phyloP scores from a whole-genome alignment of 2,329 filamentous ascomycete species.

The Rhynchosporium graminicola region DNA sequence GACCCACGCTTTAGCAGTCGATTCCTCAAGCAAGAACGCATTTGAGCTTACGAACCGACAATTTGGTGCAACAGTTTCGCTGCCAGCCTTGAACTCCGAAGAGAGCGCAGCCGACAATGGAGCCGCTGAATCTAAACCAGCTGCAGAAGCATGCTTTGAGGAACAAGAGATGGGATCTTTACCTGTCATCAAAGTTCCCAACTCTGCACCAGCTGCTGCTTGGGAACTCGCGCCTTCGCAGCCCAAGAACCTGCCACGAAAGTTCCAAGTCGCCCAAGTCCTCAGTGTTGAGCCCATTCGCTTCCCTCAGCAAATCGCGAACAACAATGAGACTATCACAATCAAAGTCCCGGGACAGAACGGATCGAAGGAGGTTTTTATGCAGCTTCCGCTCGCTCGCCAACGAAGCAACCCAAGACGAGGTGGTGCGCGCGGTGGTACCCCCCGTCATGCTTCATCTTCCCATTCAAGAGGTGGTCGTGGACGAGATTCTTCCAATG shows the following conservation, averaged over 20 bases:
- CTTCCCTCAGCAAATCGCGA: slow-evolving; percentile 44
- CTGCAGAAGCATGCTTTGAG: slow-evolving; percentile 79
- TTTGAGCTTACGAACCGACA: slow-evolving; percentile 57
- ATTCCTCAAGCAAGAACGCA: slow-evolving; percentile 67
- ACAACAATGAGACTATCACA: slow-evolving; percentile 43
- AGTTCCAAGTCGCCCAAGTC: slow-evolving; percentile 49
- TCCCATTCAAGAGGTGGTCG: slow-evolving; percentile 37
- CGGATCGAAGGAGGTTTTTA: slow-evolving; percentile 44
- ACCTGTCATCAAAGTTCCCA: slow-evolving; percentile 69
- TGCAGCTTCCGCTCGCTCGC: slow-evolving; percentile 37
- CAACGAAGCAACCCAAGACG: slow-evolving; percentile 40
- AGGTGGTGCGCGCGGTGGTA: slow-evolving; percentile 33
- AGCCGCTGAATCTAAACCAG: slow-evolving; percentile 61
- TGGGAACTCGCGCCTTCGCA: slow-evolving; percentile 61
- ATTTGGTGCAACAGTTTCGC: slow-evolving; percentile 64
- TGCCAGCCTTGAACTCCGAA: slow-evolving; percentile 48
- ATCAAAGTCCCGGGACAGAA: slow-evolving; percentile 51
- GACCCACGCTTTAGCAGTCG: slow-evolving; percentile 61
- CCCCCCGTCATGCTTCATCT: slow-evolving; percentile 33
- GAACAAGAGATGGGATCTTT: slow-evolving; percentile 79
- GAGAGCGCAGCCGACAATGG: slow-evolving; percentile 44
- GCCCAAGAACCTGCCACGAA: slow-evolving; percentile 55
- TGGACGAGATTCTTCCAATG: slow-evolving; percentile 35
- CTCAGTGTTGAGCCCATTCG: slow-evolving; percentile 48
- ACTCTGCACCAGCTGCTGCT: slow-evolving; percentile 59